Base-by-base conservation (phyloP, 768 basidiomycete genomes). In the Rubroboletus pulcherrimus region DNA sequence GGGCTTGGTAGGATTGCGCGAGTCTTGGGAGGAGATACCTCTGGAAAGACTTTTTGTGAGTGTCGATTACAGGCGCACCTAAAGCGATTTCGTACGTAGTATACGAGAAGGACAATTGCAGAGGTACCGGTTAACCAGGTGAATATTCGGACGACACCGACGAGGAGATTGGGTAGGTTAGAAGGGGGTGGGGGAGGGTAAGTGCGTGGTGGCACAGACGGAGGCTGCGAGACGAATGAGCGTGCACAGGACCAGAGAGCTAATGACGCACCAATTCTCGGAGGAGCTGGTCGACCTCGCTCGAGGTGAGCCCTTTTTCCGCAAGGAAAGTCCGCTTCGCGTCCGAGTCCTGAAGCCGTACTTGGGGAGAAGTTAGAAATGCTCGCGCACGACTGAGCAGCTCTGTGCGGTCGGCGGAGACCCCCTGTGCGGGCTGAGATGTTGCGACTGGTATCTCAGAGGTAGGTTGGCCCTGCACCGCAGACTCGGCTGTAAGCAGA, bases 161-260 rank as follows among this genome's bases (percentile, higher is more conserved):
- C 67, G n/a, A 91, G 72, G 38, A 91, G 76, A 43, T 77, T 76
- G 0, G 88, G 88, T 1, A 91, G 71, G 61, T 80, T 82, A 4
- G 89, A 91, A 3, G 87, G 87, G 5, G 83, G 81, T 11, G 76
- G 79, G 56, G 80, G 81, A 4, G 89, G 89, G 62, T 91, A 91
- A 46, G 85, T 83, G 60, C 87, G 79, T 0, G 89, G 87, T 19
- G 89, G 89, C 35, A 91, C 70, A 6, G 69, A 54, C 9, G 85
- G 87, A 11, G 68, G 63, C 64, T 74, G 64, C 14, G 38, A 35
- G 39, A 50, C 29, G 26, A 35, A 46, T 69, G 51, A 64, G 59
- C 29, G 38, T 31, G 38, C 14, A 11, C 7, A 24, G 12, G n/a
- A 43, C 26, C 26, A 38, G 52, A 56, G 34, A 41, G 46, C 35